Evolutionary conservation across 192 early-diverging fungal species (phyloP).

Genomic region (Haplosporangium gracile): DNA sequence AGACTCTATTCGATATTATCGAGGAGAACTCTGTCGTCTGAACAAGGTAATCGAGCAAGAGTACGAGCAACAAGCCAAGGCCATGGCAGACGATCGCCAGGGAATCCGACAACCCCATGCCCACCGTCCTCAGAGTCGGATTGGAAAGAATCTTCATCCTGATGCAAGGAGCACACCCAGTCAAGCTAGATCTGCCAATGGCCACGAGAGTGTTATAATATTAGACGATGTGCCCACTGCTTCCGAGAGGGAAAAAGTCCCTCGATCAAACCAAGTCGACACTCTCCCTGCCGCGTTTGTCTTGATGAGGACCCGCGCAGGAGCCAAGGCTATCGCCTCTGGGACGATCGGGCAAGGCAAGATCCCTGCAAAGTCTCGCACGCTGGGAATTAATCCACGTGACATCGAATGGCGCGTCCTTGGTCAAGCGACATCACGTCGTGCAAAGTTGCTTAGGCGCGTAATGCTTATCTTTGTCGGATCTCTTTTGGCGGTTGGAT

Average conservation of each 20-base stretch:
- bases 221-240: not conserved
- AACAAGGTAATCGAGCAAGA: constrained; percentile 27
- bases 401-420: constrained; percentile 37
- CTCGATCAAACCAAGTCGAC: not conserved
- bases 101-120: not conserved
- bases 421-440: constrained; percentile 5
- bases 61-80: constrained; percentile 3
- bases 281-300: constrained; percentile 21
- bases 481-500: not conserved
- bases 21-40: constrained; percentile 32
- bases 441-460: not conserved
- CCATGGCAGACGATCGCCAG: constrained; percentile 12
- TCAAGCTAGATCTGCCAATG: not conserved
- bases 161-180: not conserved
- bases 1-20: constrained; percentile 36
- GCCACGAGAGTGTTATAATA: not conserved
- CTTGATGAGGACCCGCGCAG: constrained; percentile 23
- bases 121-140: not conserved
- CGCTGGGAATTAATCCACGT: constrained; percentile 20
- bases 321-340: constrained; percentile 13
- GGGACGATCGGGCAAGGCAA: constrained; percentile 2
- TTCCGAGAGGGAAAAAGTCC: not conserved
- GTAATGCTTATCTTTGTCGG: not conserved
- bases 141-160: too few relatives aligned
- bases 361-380: not conserved